Evolutionary conservation across 2,329 filamentous ascomycete species (phyloP).

Genomic region (Aspergillus sojae): DNA sequence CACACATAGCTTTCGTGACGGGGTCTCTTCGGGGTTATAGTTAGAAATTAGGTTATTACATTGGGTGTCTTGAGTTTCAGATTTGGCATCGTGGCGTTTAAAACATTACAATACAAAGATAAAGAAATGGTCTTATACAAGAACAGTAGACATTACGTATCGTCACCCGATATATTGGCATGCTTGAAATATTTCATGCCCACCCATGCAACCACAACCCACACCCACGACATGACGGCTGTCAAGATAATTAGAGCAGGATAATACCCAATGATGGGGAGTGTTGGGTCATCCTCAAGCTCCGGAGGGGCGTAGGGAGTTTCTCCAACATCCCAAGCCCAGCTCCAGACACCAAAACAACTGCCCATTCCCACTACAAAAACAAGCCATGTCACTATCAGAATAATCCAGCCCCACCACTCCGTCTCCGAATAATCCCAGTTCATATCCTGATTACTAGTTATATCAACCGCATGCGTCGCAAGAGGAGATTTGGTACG

Average conservation of each 20-base stretch:
- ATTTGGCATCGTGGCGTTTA: background rate
- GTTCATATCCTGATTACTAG: slow-evolving; percentile 46
- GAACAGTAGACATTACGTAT: slow-evolving; percentile 36
- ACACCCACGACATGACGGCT: slow-evolving; percentile 96
- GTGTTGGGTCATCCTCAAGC: slow-evolving; percentile 88
- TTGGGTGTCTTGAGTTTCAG: background rate
- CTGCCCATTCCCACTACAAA: slow-evolving; percentile 97
- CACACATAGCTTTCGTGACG: background rate
- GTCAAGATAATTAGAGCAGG: slow-evolving; percentile 91
- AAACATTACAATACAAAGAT: background rate
- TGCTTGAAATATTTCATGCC: slow-evolving; percentile 99
- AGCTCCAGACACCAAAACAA: slow-evolving; percentile 92
- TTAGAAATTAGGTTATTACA: background rate
- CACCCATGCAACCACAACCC: slow-evolving; percentile 96
- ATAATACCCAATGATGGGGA: slow-evolving; percentile 97
- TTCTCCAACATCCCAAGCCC: slow-evolving; percentile 98
- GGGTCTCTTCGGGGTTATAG: background rate
- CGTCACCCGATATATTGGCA: slow-evolving; percentile 79
- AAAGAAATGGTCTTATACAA: background rate
- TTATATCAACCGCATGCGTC: slow-evolving; percentile 36
- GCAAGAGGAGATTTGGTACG: slow-evolving; percentile 43
- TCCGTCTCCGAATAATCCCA: slow-evolving; percentile 96
- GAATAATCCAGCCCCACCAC: slow-evolving; percentile 96
- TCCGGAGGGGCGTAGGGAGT: slow-evolving; percentile 95
- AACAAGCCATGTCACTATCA: slow-evolving; percentile 89